Conservation (phyloP, 495 filamentous ascomycete species). For the Amphirosellinia nigrospora region DNA sequence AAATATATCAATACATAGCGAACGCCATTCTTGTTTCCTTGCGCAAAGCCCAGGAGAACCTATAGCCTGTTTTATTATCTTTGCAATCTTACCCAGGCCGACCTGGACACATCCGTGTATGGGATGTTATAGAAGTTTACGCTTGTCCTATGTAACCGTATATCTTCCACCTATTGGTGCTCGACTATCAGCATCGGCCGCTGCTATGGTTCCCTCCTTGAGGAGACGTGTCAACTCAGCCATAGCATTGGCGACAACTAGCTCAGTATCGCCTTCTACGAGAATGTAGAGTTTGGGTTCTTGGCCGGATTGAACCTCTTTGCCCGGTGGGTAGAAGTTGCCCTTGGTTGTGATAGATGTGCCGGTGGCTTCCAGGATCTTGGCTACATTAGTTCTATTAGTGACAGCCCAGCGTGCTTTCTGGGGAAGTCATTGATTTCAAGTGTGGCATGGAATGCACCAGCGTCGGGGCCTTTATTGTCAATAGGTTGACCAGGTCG, state of each 20-base stretch:
- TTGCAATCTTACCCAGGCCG: neutral
- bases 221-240: slow-evolving; percentile 85
- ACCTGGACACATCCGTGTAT: neutral
- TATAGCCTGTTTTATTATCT: neutral
- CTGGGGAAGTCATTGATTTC: slow-evolving; percentile 99
- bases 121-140: neutral
- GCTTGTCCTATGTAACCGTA: slow-evolving; percentile 70
- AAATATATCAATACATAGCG: neutral
- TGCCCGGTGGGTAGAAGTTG: slow-evolving; percentile 82
- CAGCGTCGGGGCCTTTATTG: slow-evolving; percentile 97
- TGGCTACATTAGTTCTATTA: slow-evolving; percentile 97
- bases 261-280: slow-evolving; percentile 95
- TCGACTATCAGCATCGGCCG: slow-evolving; percentile 81
- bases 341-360: slow-evolving; percentile 98
- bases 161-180: slow-evolving; percentile 86
- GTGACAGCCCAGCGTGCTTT: slow-evolving; percentile 99
- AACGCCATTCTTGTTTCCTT: slow-evolving; percentile 16
- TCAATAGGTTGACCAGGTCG: slow-evolving; percentile 94
- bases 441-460: slow-evolving; percentile 94
- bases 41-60: neutral
- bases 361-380: slow-evolving; percentile 93
- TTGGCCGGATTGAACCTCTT: slow-evolving; percentile 73
- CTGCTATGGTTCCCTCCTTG: slow-evolving; percentile 91
- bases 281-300: slow-evolving; percentile 95
- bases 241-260: slow-evolving; percentile 91